phyloP scores from a whole-genome alignment of 2,329 filamentous ascomycete genomes.

The Geosmithia flava region DNA sequence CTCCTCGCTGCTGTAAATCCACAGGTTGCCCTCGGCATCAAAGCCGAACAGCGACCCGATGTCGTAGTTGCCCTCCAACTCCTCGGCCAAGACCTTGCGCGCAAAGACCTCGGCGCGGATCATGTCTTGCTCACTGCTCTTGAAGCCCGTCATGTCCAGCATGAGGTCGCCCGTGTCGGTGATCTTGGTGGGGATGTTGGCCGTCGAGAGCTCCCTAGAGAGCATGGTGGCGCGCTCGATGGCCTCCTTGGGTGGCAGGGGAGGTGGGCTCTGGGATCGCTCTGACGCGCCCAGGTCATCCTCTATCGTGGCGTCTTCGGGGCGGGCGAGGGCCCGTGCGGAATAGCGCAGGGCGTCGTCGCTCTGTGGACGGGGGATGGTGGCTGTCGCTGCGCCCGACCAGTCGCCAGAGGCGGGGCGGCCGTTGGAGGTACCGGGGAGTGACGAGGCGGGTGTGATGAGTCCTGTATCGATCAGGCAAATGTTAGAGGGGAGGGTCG shows the following conservation, averaged over 20 bases:
- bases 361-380: slow-evolving; percentile 29
- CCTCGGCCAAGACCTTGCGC: slow-evolving; percentile 81
- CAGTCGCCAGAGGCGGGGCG: slow-evolving; percentile 39
- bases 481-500: background rate
- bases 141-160: slow-evolving; percentile 97
- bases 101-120: slow-evolving; percentile 88
- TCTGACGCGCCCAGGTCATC: slow-evolving; percentile 25
- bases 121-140: slow-evolving; percentile 85
- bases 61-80: slow-evolving; percentile 89
- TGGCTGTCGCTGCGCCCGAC: slow-evolving; percentile 19
- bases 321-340: slow-evolving; percentile 24
- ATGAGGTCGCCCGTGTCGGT: slow-evolving; percentile 89
- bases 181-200: slow-evolving; percentile 88
- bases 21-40: slow-evolving; percentile 92
- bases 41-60: slow-evolving; percentile 92
- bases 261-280: slow-evolving; percentile 66
- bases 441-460: slow-evolving; percentile 39
- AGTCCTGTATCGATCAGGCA: slow-evolving; percentile 23
- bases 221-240: slow-evolving; percentile 72
- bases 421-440: slow-evolving; percentile 34
- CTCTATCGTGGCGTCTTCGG: slow-evolving; percentile 13
- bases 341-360: slow-evolving; percentile 40
- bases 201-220: slow-evolving; percentile 75
- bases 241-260: slow-evolving; percentile 59
- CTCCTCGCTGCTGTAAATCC: slow-evolving; percentile 98